Conservation (phyloP, 257 asterid species). For the Jaltomata sinuosa region DNA sequence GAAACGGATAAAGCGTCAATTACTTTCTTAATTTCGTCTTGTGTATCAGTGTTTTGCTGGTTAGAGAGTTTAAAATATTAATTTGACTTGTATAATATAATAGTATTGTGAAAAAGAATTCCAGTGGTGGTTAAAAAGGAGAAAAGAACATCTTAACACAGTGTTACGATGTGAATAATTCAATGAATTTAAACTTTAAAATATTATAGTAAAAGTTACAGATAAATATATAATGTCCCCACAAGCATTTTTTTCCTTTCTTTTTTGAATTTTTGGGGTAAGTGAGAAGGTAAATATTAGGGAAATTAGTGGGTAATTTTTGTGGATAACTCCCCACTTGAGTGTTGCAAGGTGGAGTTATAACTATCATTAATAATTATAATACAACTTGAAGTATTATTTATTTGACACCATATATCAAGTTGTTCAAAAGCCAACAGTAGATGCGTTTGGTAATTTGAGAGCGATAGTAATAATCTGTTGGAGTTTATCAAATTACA, state of each 20-base stretch:
- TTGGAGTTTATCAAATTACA: neutral
- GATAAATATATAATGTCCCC: neutral
- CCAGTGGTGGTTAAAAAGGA: neutral
- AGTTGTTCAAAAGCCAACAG: neutral
- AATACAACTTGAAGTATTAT: neutral
- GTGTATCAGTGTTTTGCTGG: neutral
- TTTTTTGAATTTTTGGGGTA: neutral
- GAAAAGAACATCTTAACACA: neutral
- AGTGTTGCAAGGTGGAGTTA: neutral
- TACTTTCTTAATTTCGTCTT: neutral
- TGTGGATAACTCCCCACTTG: neutral
- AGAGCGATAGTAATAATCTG: neutral
- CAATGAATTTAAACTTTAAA: neutral
- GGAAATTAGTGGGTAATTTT: neutral
- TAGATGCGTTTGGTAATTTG: neutral
- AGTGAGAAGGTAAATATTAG: neutral
- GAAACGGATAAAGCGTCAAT: neutral
- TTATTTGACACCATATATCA: neutral
- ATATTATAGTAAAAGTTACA: neutral
- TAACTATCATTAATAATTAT: neutral
- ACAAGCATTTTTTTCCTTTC: no score
- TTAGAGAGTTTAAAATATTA: neutral
- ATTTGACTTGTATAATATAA: neutral
- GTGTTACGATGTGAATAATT: neutral
- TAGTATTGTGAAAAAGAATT: neutral